phyloP scores from a whole-genome alignment of 2,329 filamentous ascomycete genomes.

The Diaporthe sp. region DNA sequence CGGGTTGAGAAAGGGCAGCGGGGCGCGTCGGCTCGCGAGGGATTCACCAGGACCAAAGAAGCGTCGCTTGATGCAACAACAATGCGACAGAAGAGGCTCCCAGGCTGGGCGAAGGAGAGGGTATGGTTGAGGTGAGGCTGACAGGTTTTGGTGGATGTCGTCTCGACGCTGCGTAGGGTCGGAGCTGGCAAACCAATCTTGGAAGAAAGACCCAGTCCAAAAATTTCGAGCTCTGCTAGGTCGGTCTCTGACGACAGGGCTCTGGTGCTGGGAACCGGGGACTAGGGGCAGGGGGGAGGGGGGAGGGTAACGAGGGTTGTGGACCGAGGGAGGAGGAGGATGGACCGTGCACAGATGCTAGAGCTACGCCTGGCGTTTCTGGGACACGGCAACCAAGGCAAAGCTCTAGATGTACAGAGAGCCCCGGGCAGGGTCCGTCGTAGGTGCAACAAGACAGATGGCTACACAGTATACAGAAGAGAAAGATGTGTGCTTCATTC shows the following conservation, averaged over 20 bases:
- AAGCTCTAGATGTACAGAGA: not conserved
- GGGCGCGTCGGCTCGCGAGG: slow-evolving; percentile 20
- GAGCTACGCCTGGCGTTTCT: slow-evolving; percentile 9
- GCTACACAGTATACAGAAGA: not conserved
- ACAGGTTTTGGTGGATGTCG: slow-evolving; percentile 33
- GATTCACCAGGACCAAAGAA: slow-evolving; percentile 24
- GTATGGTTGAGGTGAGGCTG: slow-evolving; percentile 33
- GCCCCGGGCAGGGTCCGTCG: not conserved
- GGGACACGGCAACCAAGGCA: too few species aligned
- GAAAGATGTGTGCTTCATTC: not conserved
- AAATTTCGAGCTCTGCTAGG: slow-evolving; percentile 42
- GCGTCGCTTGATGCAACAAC: slow-evolving; percentile 1
- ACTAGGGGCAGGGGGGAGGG: not conserved
- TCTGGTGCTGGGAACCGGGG: slow-evolving; percentile 10
- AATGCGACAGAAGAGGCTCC: slow-evolving; percentile 20
- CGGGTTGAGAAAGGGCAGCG: slow-evolving; percentile 16
- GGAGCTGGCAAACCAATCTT: slow-evolving; percentile 32
- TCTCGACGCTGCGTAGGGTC: slow-evolving; percentile 27
- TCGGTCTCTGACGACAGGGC: slow-evolving; percentile 41
- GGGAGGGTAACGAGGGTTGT: not conserved
- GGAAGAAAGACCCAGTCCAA: slow-evolving; percentile 39
- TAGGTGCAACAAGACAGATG: not conserved
- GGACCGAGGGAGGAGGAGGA: not conserved
- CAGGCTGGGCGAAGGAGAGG: slow-evolving; percentile 15
- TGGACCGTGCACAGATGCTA: slow-evolving; percentile 25